These are phyloP conservation scores for Elaphomyces granulatus DNA, from an alignment of 495 filamentous ascomycete species.

Conservation along the genomic window DNA sequence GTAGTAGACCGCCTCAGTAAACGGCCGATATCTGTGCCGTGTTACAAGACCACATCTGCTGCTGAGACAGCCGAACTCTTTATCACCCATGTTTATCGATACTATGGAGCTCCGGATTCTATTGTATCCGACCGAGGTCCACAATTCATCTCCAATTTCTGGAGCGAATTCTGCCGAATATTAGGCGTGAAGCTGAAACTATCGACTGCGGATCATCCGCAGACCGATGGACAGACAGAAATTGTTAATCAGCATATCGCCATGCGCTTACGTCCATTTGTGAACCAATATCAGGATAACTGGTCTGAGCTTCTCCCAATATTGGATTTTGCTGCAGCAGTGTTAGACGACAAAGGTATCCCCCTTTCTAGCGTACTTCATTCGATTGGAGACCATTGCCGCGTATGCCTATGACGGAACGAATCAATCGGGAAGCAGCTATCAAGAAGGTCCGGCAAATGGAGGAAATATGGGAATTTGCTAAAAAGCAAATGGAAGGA, in stretches of 20 bases:
- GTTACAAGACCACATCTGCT: constrained; percentile 6
- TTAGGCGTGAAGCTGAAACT: constrained; percentile 8
- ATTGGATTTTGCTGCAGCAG: background rate
- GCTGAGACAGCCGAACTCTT: no score
- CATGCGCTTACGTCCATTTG: background rate
- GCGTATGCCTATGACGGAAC: no score
- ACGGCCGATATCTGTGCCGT: constrained; percentile 4
- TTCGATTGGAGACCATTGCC: constrained; percentile 1
- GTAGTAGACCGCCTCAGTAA: constrained; percentile 8
- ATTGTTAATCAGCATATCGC: constrained; percentile 1
- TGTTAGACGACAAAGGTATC: background rate
- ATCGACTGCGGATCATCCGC: constrained; percentile 10
- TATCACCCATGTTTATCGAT: no score
- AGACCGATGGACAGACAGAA: constrained; percentile 10
- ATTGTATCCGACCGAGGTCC: constrained; percentile 12
- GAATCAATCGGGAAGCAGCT: background rate
- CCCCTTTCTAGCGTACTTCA: background rate
- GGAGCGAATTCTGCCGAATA: constrained; percentile 6
- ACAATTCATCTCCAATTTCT: constrained; percentile 9
- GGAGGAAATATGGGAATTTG: background rate
- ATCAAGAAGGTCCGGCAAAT: background rate
- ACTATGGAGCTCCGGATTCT: no score
- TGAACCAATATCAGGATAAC: constrained; percentile 5
- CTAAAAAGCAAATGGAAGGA: background rate
- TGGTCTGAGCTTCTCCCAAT: constrained; percentile 4